Evolutionary conservation across 2,329 filamentous ascomycete genomes (phyloP).

Genomic region (Cadophora gregata): DNA sequence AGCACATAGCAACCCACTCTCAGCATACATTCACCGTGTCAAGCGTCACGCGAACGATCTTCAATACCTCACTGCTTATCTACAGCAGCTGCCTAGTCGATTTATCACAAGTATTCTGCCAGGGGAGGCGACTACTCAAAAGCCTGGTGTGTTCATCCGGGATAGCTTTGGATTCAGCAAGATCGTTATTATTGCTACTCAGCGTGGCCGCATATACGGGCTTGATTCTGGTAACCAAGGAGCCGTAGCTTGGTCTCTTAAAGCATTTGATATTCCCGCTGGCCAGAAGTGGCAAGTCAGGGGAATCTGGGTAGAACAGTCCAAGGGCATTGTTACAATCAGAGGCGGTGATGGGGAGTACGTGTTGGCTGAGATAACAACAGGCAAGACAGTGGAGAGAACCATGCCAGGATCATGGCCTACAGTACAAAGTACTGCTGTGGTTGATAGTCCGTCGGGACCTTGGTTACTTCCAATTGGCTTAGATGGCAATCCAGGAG

Average conservation of each 20-base stretch:
- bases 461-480: conserved; percentile 61
- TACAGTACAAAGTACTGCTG: conserved; percentile 53
- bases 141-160: conserved; percentile 57
- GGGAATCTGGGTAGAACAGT: conserved; percentile 68
- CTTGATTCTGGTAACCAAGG: conserved; percentile 79
- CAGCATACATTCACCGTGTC: conserved; percentile 88
- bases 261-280: conserved; percentile 62
- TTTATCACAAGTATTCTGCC: conserved; percentile 65
- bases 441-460: conserved; percentile 59
- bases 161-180: conserved; percentile 92
- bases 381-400: conserved; percentile 56
- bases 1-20: conserved; percentile 77
- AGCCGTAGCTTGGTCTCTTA: conserved; percentile 75
- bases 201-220: conserved; percentile 78
- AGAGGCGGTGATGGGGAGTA: conserved; percentile 61
- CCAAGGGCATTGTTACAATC: conserved; percentile 50
- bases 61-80: conserved; percentile 74
- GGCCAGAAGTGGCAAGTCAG: conserved; percentile 69
- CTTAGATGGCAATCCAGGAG: conserved; percentile 54
- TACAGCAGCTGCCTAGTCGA: conserved; percentile 71
- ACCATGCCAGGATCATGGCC: conserved; percentile 49
- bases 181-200: conserved; percentile 79
- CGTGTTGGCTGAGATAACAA: conserved; percentile 59
- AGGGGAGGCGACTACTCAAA: conserved; percentile 56
- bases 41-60: conserved; percentile 82